Base-by-base conservation (phyloP, 2,329 filamentous ascomycete genomes). In the Apiospora kogelbergensis region DNA sequence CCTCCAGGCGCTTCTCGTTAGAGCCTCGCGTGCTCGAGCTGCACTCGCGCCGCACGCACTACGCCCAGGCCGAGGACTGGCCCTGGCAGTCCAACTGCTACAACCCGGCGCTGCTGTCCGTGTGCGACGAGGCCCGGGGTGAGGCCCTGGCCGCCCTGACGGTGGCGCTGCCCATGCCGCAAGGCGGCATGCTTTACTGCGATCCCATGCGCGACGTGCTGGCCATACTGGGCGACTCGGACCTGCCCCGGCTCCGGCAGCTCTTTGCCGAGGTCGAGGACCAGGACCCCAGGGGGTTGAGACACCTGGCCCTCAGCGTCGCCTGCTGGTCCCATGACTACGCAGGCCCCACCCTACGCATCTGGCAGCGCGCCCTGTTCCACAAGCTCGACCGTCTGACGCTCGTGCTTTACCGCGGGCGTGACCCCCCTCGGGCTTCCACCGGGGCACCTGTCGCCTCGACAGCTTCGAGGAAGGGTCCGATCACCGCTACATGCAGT, bases 1-100 rank as follows among this genome's bases (percentile, higher is more conserved):
- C 26, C 4, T n/a, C 7, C n/a, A 60, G 53, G 63, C 68, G 74
- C 24, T 69, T 73, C 42, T 78, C 79, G 3, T 77, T 81, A 63
- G 60, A 72, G 15, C 76, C 78, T 1, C 78, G 80, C 30, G 75
- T 77, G 33, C 71, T 81, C 42, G 80, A 79, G 70, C 69, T 81
- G 30, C 79, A 80, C 70, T 74, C 74, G 13, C 75, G 74, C 33
- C 73, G 73, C 40, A 69, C 73, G 33, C 74, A 77, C 72, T 79
- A 80, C 68, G 76, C 77, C 42, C 72, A 73, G 66, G 66, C 67
- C 44, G 68, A 72, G 26, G 64, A 68, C 10, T 70, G 71, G 20
- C 70, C 71, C 46, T 81, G 79, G 78, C 75, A 76, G 65, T 79
- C 78, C 2, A 71, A 69, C 65, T 76, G 75, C 45, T 72, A 72